Evolutionary conservation across 352 stramenopile species (phyloP).

Genomic region (Phytopythium kandeliae): DNA sequence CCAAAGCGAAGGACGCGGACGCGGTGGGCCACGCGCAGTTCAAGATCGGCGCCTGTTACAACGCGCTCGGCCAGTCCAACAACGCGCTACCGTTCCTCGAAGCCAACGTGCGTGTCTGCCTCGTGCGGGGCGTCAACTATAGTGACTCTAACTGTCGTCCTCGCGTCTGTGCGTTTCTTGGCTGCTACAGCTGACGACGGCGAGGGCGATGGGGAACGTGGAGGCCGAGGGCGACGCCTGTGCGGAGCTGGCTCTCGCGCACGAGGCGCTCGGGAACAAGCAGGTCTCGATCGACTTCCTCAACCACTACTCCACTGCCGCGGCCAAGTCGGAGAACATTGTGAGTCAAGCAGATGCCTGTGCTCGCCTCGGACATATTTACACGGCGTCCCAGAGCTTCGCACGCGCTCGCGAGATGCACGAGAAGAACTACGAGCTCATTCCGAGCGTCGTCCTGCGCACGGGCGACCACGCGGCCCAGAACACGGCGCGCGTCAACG

Average conservation of each 20-base stretch:
- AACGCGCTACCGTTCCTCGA: slow-evolving; percentile 85
- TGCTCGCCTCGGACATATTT: slow-evolving; percentile 80
- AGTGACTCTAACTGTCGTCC: too few species aligned
- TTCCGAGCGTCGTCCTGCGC: slow-evolving; percentile 38
- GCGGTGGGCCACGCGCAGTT: slow-evolving; percentile 57
- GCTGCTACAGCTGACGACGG: slow-evolving; percentile 34
- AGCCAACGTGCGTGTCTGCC: slow-evolving; percentile 49
- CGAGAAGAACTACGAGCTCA: slow-evolving; percentile 87
- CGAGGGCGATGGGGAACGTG: slow-evolving; percentile 42
- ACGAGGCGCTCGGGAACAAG: slow-evolving; percentile 77
- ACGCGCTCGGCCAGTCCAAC: slow-evolving; percentile 41
- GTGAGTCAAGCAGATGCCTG: slow-evolving; percentile 86
- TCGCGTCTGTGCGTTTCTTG: background rate
- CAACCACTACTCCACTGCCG: slow-evolving; percentile 79
- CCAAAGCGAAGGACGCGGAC: slow-evolving; percentile 56
- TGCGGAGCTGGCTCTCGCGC: slow-evolving; percentile 83
- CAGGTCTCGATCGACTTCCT: slow-evolving; percentile 85
- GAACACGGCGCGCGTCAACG: slow-evolving; percentile 64
- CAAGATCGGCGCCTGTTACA: slow-evolving; percentile 76
- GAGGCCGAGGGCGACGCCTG: slow-evolving; percentile 83
- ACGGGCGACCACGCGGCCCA: slow-evolving; percentile 34
- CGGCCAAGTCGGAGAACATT: slow-evolving; percentile 75
- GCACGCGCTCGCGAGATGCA: slow-evolving; percentile 81
- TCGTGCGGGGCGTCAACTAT: too few species aligned
- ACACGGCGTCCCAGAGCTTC: slow-evolving; percentile 77